Conservation (phyloP, 768 basidiomycete species). For the Lactarius sanguifluus region DNA sequence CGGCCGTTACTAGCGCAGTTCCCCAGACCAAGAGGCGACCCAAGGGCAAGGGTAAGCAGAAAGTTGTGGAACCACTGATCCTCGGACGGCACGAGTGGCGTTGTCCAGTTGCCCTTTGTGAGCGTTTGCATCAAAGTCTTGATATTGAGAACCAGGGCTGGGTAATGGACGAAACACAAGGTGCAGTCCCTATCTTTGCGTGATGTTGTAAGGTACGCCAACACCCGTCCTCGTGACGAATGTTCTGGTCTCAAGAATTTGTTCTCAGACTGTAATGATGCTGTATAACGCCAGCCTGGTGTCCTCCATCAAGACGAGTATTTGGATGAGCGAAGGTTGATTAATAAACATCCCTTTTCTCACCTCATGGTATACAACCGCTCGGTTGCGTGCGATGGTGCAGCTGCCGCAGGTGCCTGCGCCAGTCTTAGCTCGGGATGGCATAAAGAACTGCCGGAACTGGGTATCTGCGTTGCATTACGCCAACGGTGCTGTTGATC, state of each 20-base stretch:
- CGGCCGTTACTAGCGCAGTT: background rate
- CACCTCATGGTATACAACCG: constrained; percentile 9
- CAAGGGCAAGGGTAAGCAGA: constrained; percentile 29
- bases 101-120: constrained; percentile 27
- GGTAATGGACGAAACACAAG: constrained; percentile 29
- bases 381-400: constrained; percentile 1
- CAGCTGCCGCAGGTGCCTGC: background rate
- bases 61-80: constrained; percentile 19
- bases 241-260: background rate
- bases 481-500: constrained; percentile 11
- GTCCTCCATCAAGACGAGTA: background rate
- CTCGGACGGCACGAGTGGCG: constrained; percentile 28
- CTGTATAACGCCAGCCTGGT: constrained; percentile 11
- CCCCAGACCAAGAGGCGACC: constrained; percentile 10
- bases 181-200: constrained; percentile 28
- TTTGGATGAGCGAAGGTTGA: constrained; percentile 3
- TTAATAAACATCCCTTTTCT: constrained; percentile 19
- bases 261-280: background rate
- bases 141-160: constrained; percentile 25
- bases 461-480: background rate
- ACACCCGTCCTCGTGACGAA: background rate
- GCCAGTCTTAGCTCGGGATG: background rate
- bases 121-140: constrained; percentile 24
- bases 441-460: background rate
- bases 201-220: constrained; percentile 22